Evolutionary conservation across 495 filamentous ascomycete genomes (phyloP).

Genomic region (Mycothermus thermophilus): DNA sequence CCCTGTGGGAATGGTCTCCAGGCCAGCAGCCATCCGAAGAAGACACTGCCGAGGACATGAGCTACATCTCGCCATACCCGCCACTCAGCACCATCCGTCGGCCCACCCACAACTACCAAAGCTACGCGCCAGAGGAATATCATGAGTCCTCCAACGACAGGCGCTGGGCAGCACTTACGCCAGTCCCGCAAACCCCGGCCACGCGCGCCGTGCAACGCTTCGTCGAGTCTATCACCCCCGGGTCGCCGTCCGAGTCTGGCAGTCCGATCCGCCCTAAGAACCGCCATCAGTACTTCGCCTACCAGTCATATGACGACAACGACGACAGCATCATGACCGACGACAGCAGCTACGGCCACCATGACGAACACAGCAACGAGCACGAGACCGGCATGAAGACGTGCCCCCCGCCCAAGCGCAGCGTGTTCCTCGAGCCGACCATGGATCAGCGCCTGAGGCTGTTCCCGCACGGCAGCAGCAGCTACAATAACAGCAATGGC

Average conservation of each 20-base stretch:
- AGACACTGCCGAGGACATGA: constrained; percentile 11
- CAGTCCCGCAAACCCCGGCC: constrained; percentile 40
- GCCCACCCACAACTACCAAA: too few species aligned
- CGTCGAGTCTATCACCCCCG: constrained; percentile 27
- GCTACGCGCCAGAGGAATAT: constrained; percentile 6
- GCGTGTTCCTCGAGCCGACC: constrained; percentile 24
- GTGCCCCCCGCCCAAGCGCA: constrained; percentile 57
- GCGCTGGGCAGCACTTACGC: constrained; percentile 26
- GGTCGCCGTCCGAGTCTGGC: constrained; percentile 13
- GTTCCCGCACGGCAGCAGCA: too few species aligned
- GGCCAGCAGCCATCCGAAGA: constrained; percentile 24
- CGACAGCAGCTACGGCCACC: not conserved
- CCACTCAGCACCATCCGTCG: too few species aligned
- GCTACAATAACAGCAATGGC: too few species aligned
- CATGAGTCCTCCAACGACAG: constrained; percentile 14
- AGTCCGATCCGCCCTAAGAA: too few species aligned
- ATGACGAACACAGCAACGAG: constrained; percentile 13
- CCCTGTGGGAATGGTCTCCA: constrained; percentile 34
- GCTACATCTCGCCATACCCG: not conserved
- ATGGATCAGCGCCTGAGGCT: too few species aligned
- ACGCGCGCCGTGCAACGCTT: constrained; percentile 32
- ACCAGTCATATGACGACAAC: constrained; percentile 4
- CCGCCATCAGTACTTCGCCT: not conserved
- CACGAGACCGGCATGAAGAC: constrained; percentile 54
- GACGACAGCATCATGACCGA: constrained; percentile 2